These are phyloP conservation scores for Neofusicoccum ribis DNA, from an alignment of 2,329 filamentous ascomycete genomes.

Conservation along the genomic window DNA sequence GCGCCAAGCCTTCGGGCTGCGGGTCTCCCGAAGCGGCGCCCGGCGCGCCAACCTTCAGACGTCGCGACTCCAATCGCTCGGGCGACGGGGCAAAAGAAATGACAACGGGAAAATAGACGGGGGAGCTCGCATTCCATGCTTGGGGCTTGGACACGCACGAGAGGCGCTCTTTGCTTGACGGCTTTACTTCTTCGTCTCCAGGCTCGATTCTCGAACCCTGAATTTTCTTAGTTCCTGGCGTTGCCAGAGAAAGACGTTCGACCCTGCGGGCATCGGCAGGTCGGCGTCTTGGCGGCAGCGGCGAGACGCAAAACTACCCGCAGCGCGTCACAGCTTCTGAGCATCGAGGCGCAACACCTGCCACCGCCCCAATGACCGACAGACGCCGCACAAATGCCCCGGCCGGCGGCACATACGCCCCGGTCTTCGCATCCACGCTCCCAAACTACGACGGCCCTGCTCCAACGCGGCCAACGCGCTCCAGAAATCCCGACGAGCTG, in stretches of 20 bases:
- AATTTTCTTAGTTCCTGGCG: no score
- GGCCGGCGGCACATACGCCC: constrained; percentile 71
- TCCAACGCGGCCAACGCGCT: constrained; percentile 53
- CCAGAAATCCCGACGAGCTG: constrained; percentile 67
- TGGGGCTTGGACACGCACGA: no score
- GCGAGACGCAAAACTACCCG: constrained; percentile 8
- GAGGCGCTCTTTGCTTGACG: no score
- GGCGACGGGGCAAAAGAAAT: not conserved
- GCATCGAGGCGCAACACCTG: not conserved
- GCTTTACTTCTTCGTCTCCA: no score
- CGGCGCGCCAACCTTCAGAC: not conserved
- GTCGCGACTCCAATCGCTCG: not conserved
- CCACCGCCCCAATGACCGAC: constrained; percentile 66
- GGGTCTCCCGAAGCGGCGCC: not conserved
- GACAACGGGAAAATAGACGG: no score
- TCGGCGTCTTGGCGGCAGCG: constrained; percentile 2
- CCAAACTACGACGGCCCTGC: constrained; percentile 48
- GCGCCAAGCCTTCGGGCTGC: constrained; percentile 3
- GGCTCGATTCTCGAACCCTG: not conserved
- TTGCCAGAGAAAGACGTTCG: not conserved
- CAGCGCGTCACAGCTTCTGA: constrained; percentile 12
- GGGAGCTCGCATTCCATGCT: no score
- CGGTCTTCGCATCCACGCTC: constrained; percentile 62
- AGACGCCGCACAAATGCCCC: constrained; percentile 90
- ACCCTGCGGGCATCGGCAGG: not conserved